Conservation (phyloP, 1,284 basidiomycete genomes). For the Amylostereum areolatum region DNA sequence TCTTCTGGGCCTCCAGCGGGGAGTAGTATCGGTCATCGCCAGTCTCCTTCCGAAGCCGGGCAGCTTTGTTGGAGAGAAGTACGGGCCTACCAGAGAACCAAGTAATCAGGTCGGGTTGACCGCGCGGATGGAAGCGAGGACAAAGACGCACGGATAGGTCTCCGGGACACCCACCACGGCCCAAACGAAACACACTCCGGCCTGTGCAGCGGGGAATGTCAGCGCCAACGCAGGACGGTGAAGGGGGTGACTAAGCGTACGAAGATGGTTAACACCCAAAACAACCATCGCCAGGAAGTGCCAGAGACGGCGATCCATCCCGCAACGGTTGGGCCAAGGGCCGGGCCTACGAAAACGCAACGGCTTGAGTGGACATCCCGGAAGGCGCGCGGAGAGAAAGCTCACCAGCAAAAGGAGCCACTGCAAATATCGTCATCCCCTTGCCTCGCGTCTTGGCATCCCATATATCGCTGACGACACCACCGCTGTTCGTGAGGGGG, state of each 20-base stretch:
- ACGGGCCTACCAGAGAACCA: slow-evolving; percentile 20
- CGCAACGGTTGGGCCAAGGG: not conserved
- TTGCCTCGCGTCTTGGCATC: not conserved
- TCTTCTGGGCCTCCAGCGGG: slow-evolving; percentile 27
- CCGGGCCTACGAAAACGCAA: too few species aligned
- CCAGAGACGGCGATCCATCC: not conserved
- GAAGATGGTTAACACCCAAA: not conserved
- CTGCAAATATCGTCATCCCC: not conserved
- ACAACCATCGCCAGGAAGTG: not conserved
- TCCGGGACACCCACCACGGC: too few species aligned
- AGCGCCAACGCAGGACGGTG: not conserved
- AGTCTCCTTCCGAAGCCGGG: slow-evolving; percentile 34
- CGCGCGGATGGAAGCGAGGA: too few species aligned
- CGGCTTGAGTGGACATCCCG: too few species aligned
- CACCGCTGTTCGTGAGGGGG: slow-evolving; percentile 25
- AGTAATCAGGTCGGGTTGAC: too few species aligned
- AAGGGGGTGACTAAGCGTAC: not conserved
- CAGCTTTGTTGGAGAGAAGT: slow-evolving; percentile 34
- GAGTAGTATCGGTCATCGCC: slow-evolving; percentile 52
- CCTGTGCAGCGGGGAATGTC: too few species aligned
- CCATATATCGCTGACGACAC: not conserved
- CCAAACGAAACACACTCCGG: too few species aligned
- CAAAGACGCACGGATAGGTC: too few species aligned
- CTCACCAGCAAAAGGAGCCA: not conserved
- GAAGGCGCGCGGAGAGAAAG: too few species aligned